A percentile compares a stretch with the other conserved stretches of the same genome.
Evolutionary conservation across 2,329 filamentous ascomycete genomes (phyloP).

Genomic region (Aspergillus sp.): DNA sequence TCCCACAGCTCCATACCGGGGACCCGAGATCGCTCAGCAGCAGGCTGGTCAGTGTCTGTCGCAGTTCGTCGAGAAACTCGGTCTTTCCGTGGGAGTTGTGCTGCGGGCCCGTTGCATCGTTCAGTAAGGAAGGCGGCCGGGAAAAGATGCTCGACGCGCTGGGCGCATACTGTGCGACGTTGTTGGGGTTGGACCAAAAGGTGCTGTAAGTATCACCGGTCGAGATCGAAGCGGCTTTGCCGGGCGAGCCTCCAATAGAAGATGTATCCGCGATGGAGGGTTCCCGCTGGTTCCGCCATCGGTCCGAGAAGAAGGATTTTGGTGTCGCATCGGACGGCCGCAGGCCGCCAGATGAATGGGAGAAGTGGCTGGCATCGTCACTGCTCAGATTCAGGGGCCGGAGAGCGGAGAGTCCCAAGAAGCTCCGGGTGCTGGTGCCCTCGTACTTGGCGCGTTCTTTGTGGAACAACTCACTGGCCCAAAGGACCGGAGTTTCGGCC

Average conservation of each 20-base stretch:
- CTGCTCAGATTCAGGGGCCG: conserved; percentile 42
- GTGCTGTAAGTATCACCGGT: conserved; percentile 74
- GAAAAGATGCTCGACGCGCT: conserved; percentile 58
- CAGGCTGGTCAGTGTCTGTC: conserved; percentile 77
- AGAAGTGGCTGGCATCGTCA: conserved; percentile 38
- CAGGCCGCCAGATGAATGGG: conserved; percentile 25
- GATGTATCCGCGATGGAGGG: conserved; percentile 63
- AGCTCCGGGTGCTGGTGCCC: conserved; percentile 35
- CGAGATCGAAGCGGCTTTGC: conserved; percentile 65
- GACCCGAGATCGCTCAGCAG: conserved; percentile 86
- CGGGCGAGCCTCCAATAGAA: conserved; percentile 57
- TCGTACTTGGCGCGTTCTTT: conserved; percentile 58
- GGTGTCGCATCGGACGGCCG: conserved; percentile 43
- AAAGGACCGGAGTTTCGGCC: conserved; percentile 80
- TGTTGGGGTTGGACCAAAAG: conserved; percentile 87
- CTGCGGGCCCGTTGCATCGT: conserved; percentile 33
- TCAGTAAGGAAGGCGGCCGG: conserved; percentile 43
- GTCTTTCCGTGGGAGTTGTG: conserved; percentile 65
- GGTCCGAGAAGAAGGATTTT: conserved; percentile 66
- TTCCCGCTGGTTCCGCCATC: conserved; percentile 59
- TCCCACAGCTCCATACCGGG: conserved; percentile 80
- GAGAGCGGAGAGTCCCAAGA: conserved; percentile 42
- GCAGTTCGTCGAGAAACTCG: conserved; percentile 73
- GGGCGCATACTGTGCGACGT: conserved; percentile 62
- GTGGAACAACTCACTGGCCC: conserved; percentile 86